Base-by-base conservation (phyloP, 2,329 filamentous ascomycete species). In the Epichloe hybrida region DNA sequence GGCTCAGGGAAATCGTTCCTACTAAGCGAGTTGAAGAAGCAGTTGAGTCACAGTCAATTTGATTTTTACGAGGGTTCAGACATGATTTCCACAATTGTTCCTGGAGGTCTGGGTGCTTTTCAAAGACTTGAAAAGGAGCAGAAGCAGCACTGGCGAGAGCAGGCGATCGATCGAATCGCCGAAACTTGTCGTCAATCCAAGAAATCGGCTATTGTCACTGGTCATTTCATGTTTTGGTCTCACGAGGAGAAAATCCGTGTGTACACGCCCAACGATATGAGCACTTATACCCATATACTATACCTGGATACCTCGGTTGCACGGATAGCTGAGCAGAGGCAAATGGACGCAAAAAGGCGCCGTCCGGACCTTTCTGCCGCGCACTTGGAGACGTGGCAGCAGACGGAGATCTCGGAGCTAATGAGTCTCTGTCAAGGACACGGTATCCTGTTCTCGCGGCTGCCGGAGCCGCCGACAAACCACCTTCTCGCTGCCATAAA, bases 211-310 rank as follows among this genome's bases (percentile, higher is more conserved):
- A 56, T 84, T 3, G 73, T 83, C 3, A 63, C 74, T 4, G 77
- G 77, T 0, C 76, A 83, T 58, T 74, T 68, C 58, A 75, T 74
- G 65, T 75, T 82, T 55, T 80, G 75, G 74, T 4, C 53, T 0
- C 66, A 73, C 27, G 4, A 62, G 68, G 23, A 68, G 0, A 52
- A 59, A 8, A 38, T 27, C 1, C 15, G 54, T 5, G 68, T 77
- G 0, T 68, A 62, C 48, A 81, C 74, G 0, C 11, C 61, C 2
- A 62, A 57, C 7, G 79, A 83, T 51, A 46, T 72, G 4, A 42
- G 65, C 0, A 67, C 61, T 0, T 83, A 71, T 58, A 79, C 76
- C 0, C 77, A 83, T 55, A 76, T 84, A 13, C 42, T 84, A 11
- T 83, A 83, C 56, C 57, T 83, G 31, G 61, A 76, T 42, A 57